Evolutionary conservation across 805 yeast species (phyloP), one percentile per base, ranked within the genome.

Genomic region (Barnettozyma siamensis): DNA sequence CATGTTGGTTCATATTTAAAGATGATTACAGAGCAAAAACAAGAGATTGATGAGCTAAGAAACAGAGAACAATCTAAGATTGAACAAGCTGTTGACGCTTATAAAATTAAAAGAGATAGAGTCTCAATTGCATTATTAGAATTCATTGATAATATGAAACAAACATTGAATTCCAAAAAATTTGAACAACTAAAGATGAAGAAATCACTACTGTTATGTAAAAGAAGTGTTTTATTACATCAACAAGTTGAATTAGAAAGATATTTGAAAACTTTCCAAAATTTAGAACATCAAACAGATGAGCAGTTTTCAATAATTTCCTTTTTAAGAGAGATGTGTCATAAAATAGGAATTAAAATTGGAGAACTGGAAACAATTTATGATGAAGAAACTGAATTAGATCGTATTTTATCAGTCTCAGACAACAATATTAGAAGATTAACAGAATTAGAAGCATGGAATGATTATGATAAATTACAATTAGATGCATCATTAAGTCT

Each of bases 1-100:
- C 96, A 87, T 62, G 89, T 88, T 33, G 88, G 93, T 0, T 80
- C 89, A 4, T 88, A 88, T 55, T 64, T 86, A 55, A 80, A 81
- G 61, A 83, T 84, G 83, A 88, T 88, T 29, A 77, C 88, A 3
- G 88, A 84, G 53, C 95, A 85, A 55, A 77, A 78, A 49, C 73
- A 69, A 42, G 88, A 82, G 57, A 86, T 87, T 43, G 84, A 76
- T 39, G 83, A 78, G 45, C 66, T 88, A 39, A 65, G 85, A 48
- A 57, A 58, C 0, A 67, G 88, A 38, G 86, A 80, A 54, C 49
- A 60, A 5, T 51, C 59, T 17, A 60, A 68, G 41, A 61, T 78
- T 3, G 64, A 70, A 12, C 54, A 59, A 19, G 64, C 69, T 2
- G 31, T 72, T 4, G 54, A 58, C 4, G 64, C 62, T 33, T 66